Percentiles rank a stretch among this genome's conserved stretches.
phyloP scores from a whole-genome alignment of 106 monocot genomes.

The Acanthochlamys bracteata region DNA sequence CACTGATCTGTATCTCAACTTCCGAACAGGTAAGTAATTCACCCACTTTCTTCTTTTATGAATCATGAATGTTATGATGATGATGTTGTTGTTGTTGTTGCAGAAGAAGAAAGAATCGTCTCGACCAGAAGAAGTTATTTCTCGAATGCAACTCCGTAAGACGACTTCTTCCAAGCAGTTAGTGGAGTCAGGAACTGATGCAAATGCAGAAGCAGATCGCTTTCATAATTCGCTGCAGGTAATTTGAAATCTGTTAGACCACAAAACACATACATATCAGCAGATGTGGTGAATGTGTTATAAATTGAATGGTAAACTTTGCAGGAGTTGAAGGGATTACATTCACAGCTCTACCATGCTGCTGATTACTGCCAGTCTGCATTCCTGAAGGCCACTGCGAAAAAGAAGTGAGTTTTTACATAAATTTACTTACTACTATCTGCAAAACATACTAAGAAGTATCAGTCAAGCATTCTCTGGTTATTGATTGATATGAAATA shows the following conservation, averaged over 20 bases:
- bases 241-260: neutral
- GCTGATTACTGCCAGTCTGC: constrained; percentile 50
- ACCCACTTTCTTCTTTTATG: no score
- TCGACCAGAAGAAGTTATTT: neutral
- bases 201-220: neutral
- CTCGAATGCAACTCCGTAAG: neutral
- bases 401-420: constrained; percentile 29
- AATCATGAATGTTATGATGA: no score
- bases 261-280: neutral
- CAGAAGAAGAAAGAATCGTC: neutral
- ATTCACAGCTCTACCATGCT: constrained; percentile 45
- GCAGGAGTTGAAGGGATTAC: constrained; percentile 59
- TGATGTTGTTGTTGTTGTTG: neutral
- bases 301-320: no score
- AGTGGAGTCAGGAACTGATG: neutral
- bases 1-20: no score
- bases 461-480: no score
- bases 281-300: neutral
- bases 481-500: neutral
- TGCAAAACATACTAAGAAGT: neutral
- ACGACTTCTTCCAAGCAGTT: neutral
- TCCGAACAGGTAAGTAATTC: no score
- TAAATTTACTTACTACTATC: neutral
- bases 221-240: neutral
- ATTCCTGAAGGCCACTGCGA: constrained; percentile 25